phyloP scores from a whole-genome alignment of 2,329 filamentous ascomycete genomes.

The Pseudogymnoascus sp. region DNA sequence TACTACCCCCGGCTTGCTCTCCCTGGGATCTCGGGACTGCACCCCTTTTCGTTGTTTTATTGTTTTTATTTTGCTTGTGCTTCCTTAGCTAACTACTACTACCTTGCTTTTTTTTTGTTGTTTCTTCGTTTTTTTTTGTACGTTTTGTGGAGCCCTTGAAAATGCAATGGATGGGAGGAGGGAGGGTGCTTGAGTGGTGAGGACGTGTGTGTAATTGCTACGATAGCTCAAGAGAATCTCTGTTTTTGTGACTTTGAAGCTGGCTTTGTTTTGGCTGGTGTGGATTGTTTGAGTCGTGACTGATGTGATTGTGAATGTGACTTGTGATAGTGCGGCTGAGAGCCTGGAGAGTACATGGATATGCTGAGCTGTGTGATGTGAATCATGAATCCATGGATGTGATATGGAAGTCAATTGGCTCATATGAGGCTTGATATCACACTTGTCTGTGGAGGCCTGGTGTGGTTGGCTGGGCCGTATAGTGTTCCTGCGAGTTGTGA shows the following conservation, averaged over 20 bases:
- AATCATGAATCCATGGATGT: not conserved
- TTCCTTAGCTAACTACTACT: conserved; percentile 6
- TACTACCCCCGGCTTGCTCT: not conserved
- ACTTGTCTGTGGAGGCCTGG: not conserved
- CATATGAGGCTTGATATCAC: not conserved
- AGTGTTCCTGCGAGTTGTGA: no score
- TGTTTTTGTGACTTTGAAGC: conserved; percentile 1
- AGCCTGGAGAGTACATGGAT: not conserved
- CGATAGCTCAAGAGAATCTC: conserved; percentile 8
- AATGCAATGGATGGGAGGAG: conserved; percentile 6
- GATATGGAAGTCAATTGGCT: not conserved
- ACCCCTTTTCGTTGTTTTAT: conserved; percentile 1
- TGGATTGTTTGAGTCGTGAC: not conserved
- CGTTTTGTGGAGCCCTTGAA: conserved; percentile 7
- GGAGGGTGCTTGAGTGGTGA: conserved; percentile 6
- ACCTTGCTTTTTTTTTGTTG: not conserved
- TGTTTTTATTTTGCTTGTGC: conserved; percentile 4
- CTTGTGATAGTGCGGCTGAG: no score
- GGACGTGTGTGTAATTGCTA: conserved; percentile 7
- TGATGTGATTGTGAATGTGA: not conserved
- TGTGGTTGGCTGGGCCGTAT: not conserved
- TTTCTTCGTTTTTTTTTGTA: conserved; percentile 2
- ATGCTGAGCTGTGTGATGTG: not conserved
- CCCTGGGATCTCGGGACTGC: not conserved
- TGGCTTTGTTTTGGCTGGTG: not conserved